These are phyloP conservation scores for Botrytis sinoallii DNA, from an alignment of 2,329 filamentous ascomycete genomes.

Conservation along the genomic window DNA sequence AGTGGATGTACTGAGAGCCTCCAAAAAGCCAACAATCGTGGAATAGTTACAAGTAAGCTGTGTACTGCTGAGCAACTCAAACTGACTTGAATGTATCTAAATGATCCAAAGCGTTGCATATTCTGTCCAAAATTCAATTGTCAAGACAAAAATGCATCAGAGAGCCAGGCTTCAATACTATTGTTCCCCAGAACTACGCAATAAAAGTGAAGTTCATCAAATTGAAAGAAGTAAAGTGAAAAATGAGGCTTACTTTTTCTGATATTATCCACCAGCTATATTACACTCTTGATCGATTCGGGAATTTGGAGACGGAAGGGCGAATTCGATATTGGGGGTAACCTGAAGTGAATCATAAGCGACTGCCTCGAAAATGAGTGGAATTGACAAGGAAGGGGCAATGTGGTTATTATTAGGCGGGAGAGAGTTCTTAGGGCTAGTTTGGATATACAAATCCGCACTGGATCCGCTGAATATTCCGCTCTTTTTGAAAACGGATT, in stretches of 20 bases:
- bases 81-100: background rate
- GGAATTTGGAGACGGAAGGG: background rate
- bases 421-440: background rate
- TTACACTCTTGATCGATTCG: background rate
- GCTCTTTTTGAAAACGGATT: too few relatives aligned
- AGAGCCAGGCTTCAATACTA: background rate
- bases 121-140: background rate
- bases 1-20: background rate
- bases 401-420: background rate
- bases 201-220: background rate
- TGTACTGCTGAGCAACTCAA: background rate
- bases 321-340: background rate
- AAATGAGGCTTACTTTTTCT: background rate
- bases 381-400: background rate
- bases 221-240: background rate
- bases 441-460: too few relatives aligned
- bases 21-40: background rate
- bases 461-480: too few relatives aligned
- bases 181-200: background rate
- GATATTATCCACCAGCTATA: background rate
- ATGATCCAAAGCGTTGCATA: background rate
- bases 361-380: background rate
- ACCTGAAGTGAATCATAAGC: background rate
- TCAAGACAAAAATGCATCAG: background rate
- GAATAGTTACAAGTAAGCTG: background rate